Conservation (phyloP, 768 basidiomycete genomes). For the Amanita molliuscula region DNA sequence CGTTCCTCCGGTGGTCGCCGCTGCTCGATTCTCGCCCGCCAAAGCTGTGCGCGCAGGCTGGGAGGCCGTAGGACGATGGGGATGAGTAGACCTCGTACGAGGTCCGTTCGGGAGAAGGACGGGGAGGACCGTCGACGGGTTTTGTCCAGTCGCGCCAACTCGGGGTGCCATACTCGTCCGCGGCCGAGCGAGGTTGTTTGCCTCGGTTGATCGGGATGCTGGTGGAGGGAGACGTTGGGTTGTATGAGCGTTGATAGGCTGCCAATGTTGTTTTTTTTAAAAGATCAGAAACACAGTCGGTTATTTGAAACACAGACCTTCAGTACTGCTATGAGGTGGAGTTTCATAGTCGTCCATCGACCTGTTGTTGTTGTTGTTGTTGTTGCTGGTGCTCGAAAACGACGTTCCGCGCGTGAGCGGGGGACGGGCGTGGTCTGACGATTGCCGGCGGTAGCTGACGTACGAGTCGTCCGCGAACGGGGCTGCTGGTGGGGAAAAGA, state of each 20-base stretch:
- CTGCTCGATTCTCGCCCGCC: constrained; percentile 5
- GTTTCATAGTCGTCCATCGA: constrained; percentile 3
- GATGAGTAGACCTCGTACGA: not conserved
- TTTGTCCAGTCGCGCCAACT: constrained; percentile 3
- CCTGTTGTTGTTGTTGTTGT: not conserved
- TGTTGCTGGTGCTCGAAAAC: not conserved
- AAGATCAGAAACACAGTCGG: not conserved
- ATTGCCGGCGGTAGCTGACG: not conserved
- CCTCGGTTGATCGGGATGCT: constrained; percentile 5
- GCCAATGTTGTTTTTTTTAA: not conserved
- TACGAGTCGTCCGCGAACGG: constrained; percentile 3
- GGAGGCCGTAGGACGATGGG: not conserved
- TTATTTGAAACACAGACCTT: not conserved
- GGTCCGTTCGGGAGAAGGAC: not conserved
- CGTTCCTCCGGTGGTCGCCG: constrained; percentile 7
- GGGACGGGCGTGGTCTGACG: not conserved
- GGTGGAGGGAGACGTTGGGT: not conserved
- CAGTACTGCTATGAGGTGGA: too few species aligned
- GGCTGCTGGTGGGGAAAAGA: not conserved
- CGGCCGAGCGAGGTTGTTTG: not conserved
- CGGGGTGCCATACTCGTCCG: not conserved
- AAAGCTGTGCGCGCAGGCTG: constrained; percentile 3
- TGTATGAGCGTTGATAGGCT: not conserved
- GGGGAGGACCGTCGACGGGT: not conserved
- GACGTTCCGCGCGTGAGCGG: constrained; percentile 1